Base-by-base conservation (phyloP, 2,329 filamentous ascomycete species). In the Stachybotrys chartarum region DNA sequence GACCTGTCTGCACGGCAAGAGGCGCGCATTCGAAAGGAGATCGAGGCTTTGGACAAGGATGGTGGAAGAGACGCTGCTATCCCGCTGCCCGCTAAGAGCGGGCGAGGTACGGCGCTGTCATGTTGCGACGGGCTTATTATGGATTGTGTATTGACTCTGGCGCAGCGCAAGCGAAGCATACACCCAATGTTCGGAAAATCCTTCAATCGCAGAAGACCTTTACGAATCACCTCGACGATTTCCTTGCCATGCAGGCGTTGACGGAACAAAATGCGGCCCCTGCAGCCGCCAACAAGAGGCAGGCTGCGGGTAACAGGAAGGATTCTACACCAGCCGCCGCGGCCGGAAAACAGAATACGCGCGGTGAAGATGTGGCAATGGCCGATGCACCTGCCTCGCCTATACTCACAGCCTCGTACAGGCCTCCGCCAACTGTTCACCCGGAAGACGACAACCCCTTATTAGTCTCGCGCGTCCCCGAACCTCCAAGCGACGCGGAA, bases 1-100 rank as follows among this genome's bases (percentile, higher is more conserved):
- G 89, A 95, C 63, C 79, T 91, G 50, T 87, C 84, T 35, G 88
- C 89, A n/a, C 81, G 91, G 54, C 90, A 95, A 70, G 88, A 93
- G 66, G 86, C 87, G 48, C 92, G 91, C 61, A 82, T 92, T 53
- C 79, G 89, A 55, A 88, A 91, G 61, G 90, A 94, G 64, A 81
- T 97, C 50, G 86, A 90, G 58, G 86, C 89, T 46, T 79, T 99
- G 42, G 90, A 95, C 66, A 83, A 85, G 53, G 94, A 97, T 67
- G 90, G 87, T 60, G 81, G 86, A 64, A 78, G 81, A 57, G 89
- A 93, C 61, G 83, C 83, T 1, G 76, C 80, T n/a, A 91, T 95
- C 53, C 77, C 86, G 0, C 76, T 93, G 4, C 85, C 86, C 0
- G 71, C 78, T 4, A 83, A 81, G 66, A 71, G 79, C 17, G 72